A percentile compares a stretch with the other conserved stretches of the same genome.
Conservation (phyloP, 345 rosid species). For the Moricandia moricandioides region DNA sequence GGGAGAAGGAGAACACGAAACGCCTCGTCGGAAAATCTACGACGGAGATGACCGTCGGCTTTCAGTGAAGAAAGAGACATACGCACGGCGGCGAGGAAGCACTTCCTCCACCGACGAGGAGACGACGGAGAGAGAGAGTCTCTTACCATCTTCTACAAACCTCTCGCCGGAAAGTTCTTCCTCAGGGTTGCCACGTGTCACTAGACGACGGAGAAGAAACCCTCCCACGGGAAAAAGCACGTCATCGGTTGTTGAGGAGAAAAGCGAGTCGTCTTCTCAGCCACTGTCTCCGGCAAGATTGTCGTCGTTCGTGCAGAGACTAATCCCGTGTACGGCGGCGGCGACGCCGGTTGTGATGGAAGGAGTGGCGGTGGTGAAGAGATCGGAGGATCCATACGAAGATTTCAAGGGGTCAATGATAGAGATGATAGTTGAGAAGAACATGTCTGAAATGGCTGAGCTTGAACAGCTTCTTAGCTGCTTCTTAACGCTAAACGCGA, state of each 20-base stretch:
- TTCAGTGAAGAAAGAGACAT: slow-evolving; percentile 38
- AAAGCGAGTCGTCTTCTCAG: slow-evolving; percentile 46
- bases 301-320: slow-evolving; percentile 48
- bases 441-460: slow-evolving; percentile 56
- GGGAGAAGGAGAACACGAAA: slow-evolving; percentile 8
- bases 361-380: slow-evolving; percentile 77
- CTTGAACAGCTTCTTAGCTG: slow-evolving; percentile 65
- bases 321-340: slow-evolving; percentile 53
- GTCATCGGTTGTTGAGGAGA: slow-evolving; percentile 30
- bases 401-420: slow-evolving; percentile 70
- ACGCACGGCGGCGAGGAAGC: slow-evolving; percentile 45
- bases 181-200: slow-evolving; percentile 34
- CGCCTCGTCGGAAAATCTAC: slow-evolving; percentile 60
- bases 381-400: slow-evolving; percentile 62
- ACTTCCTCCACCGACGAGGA: slow-evolving; percentile 57
- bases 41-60: slow-evolving; percentile 35
- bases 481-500: slow-evolving; percentile 57
- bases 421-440: slow-evolving; percentile 75
- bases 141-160: slow-evolving; percentile 59
- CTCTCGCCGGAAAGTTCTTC: slow-evolving; percentile 60
- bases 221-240: neutral
- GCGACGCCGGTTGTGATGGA: slow-evolving; percentile 53
- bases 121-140: slow-evolving; percentile 51
- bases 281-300: slow-evolving; percentile 65
- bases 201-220: slow-evolving; percentile 27